Conservation (phyloP, 2,329 filamentous ascomycete species). For the Didymellaceae sp. region DNA sequence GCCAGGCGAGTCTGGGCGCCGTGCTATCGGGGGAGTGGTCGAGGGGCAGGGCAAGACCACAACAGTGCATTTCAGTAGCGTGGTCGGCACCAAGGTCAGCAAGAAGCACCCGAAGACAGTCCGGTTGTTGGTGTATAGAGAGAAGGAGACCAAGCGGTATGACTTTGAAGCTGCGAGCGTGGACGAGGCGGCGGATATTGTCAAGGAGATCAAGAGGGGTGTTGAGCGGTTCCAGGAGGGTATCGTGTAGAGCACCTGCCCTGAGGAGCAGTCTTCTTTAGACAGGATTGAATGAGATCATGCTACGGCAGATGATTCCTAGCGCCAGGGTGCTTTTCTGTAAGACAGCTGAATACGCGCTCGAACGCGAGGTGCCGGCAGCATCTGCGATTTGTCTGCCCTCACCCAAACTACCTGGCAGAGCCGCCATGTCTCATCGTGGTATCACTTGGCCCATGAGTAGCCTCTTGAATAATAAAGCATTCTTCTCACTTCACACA, state of each 20-base stretch:
- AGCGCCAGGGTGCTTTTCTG: not conserved
- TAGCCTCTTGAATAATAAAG: too few relatives aligned
- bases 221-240: constrained; percentile 70
- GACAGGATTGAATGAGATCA: not conserved
- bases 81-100: constrained; percentile 81
- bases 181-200: constrained; percentile 79
- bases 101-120: constrained; percentile 82
- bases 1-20: constrained; percentile 59
- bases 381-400: too few relatives aligned
- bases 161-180: constrained; percentile 80
- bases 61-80: constrained; percentile 81
- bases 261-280: not conserved
- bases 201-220: constrained; percentile 77
- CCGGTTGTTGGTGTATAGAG: constrained; percentile 78
- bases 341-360: too few relatives aligned
- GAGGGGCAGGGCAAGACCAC: constrained; percentile 69
- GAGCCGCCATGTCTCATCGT: too few relatives aligned
- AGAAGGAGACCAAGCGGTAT: constrained; percentile 79
- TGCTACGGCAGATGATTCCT: too few relatives aligned
- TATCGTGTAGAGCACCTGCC: constrained; percentile 27
- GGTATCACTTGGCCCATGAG: too few relatives aligned
- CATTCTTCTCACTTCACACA: too few relatives aligned
- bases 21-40: constrained; percentile 54
- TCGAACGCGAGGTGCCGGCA: too few relatives aligned
- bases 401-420: too few relatives aligned